Evolutionary conservation across 129 eudicot species (phyloP).

Genomic region (Glebionis coronaria): DNA sequence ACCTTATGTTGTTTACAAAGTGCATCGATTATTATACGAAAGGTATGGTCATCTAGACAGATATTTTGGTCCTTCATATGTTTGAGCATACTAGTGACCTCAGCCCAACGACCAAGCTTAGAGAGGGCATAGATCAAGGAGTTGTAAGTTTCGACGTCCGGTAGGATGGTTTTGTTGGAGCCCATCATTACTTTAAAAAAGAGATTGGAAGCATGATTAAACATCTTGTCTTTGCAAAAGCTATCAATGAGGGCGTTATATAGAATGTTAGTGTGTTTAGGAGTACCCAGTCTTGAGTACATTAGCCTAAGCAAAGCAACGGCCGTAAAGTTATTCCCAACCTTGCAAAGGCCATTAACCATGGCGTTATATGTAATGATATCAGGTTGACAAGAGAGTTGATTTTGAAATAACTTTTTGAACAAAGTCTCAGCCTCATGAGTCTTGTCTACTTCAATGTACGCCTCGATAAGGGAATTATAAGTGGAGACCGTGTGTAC

Average conservation of each 20-base stretch:
- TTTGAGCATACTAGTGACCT: not conserved
- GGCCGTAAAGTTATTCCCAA: too few species aligned
- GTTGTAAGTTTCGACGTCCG: not conserved
- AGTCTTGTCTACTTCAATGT: not conserved
- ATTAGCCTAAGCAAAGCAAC: too few species aligned
- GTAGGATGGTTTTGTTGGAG: not conserved
- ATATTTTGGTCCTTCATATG: too few species aligned
- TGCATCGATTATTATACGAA: not conserved
- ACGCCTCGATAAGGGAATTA: not conserved
- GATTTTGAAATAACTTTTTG: not conserved
- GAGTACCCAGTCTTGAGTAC: too few species aligned
- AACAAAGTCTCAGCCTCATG: not conserved
- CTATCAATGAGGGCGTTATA: not conserved
- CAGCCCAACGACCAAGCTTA: not conserved
- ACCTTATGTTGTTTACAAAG: not conserved
- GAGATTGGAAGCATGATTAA: not conserved
- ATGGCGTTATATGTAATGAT: not conserved
- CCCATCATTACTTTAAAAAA: not conserved
- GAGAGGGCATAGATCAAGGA: not conserved
- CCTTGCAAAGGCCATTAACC: not conserved
- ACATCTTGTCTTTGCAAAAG: not conserved
- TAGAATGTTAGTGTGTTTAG: not conserved
- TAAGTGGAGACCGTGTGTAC: not conserved
- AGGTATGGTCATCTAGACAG: not conserved
- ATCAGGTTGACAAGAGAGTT: not conserved